Evolutionary conservation across 192 early-diverging fungal species (phyloP), one percentile per base, ranked within the genome.

Genomic region (Phycomyces blakesleeanus): DNA sequence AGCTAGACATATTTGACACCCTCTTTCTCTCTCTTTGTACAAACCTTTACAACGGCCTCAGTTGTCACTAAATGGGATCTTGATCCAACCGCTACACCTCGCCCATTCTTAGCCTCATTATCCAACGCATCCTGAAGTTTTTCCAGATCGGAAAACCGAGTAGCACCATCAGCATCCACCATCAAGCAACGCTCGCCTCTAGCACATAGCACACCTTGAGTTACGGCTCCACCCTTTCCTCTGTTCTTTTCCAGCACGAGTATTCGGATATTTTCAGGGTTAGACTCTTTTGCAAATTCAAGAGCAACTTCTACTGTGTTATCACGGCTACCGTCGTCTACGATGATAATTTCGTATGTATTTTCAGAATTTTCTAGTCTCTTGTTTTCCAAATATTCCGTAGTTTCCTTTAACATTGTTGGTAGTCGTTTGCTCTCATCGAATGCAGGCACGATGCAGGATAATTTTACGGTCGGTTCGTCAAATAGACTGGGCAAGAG

Each of bases 141-240:
- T 24, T 84, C 86, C 56, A 96, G 66, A 74, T 98, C 96, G 25
- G 89, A 87, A 73, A 98, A 98, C 41, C 77, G 81, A 0, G 94
- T 95, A 1, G 96, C 94, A 9, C 94, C 96, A 76, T 98, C 96
- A 0, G 96, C 96, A 72, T 98, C 96, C 15, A 89, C 94, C 81
- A 98, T 95, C 60, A 98, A 73, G 41, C 95, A 55, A 53, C 74
- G 73, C 39, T 87, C 76, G 18, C 94, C 96, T 22, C 88, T 73
- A 11, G 91, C 78, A 42, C 81, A 83, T 60, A 93, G 70, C 69
- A 97, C 85, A 21, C 96, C 96, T 89, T 96, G 81, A 37, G 89
- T 93, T 29, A 97, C 93, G 18, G 95, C 93, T 0, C 93, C 95
- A 57, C 95, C 95, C 71, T 97, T 97, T 39, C 93, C 93, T 38